These are phyloP conservation scores for Sclerotinia nivalis DNA, from an alignment of 2,329 filamentous ascomycete species.

Conservation along the genomic window DNA sequence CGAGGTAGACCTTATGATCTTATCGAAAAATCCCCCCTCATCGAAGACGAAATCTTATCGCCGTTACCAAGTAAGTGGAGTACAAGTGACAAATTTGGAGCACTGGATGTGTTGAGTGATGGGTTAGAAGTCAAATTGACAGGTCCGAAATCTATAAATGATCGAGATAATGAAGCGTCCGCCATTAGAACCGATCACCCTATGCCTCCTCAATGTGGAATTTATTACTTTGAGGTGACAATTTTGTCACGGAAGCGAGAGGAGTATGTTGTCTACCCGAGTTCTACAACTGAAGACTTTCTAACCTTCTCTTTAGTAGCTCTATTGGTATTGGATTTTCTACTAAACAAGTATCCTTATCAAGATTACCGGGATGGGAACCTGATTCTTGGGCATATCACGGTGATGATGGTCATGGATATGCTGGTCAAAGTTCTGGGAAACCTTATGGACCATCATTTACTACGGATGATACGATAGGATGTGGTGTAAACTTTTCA, in stretches of 20 bases:
- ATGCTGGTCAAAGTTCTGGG: conserved; percentile 56
- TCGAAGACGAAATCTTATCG: conserved; percentile 62
- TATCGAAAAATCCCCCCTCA: conserved; percentile 69
- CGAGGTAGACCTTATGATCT: conserved; percentile 81
- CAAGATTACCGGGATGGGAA: conserved; percentile 66
- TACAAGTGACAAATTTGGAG: conserved; percentile 69
- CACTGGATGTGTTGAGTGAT: conserved; percentile 72
- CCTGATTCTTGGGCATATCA: conserved; percentile 69
- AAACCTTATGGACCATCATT: conserved; percentile 60
- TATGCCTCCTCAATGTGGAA: conserved; percentile 86
- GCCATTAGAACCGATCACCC: conserved; percentile 79
- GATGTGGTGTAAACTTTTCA: conserved; percentile 66
- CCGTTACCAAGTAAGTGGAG: conserved; percentile 84
- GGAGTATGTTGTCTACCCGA: conserved; percentile 50
- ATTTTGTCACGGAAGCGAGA: conserved; percentile 68
- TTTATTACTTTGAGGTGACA: conserved; percentile 88
- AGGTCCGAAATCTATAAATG: conserved; percentile 48
- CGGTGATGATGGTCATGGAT: conserved; percentile 65
- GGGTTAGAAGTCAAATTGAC: conserved; percentile 70
- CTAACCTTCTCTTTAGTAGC: conserved; percentile 46
- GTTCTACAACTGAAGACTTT: conserved; percentile 14
- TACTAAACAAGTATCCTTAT: conserved; percentile 53
- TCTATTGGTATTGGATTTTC: conserved; percentile 65
- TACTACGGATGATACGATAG: conserved; percentile 58
- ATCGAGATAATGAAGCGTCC: conserved; percentile 72